Base-by-base conservation (phyloP, 495 filamentous ascomycete genomes). In the Trichoderma orchidacearum region DNA sequence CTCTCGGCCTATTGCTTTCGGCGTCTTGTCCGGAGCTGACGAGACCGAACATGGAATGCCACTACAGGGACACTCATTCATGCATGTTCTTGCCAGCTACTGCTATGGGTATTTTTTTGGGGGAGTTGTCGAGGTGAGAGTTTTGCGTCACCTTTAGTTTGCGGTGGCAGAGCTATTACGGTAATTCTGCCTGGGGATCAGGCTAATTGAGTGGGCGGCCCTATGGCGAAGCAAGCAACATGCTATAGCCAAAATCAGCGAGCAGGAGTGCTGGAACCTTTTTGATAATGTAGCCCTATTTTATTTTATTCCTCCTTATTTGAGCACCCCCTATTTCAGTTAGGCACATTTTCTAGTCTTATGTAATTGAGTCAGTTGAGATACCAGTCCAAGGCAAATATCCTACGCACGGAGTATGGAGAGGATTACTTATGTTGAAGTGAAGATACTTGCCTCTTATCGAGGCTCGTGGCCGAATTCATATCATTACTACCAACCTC, bases 61-160 rank as follows among this genome's bases (percentile, higher is more conserved):
- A 18, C 36, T 18, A 2, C 36, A 1, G 17, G 9, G 36, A 18
- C 36, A 9, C 36, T 45, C 23, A 23, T 59, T 57, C 48, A 62
- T 60, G 62, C 58, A 60, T 63, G 57, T 59, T 50, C 56, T 30
- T 35, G 21, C n/a, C 35, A 53, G 53, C 50, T 56, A 27, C 54
- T 48, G 23, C 41, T 25, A 48, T 23, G 41, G 41, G 41, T 25
- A 17, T 48, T 5, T 48, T 53, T 51, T 30, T 32, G 30, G 28
- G 31, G 8, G 51, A 53, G 51, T 53, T 30, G 51, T 53, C 28
- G 51, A 53, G 51, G 28, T 12, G 51, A 32, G 27, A 28, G 51
- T 53, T 53, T 53, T 31, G 7, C 27, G 41, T 28, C 41, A 9
- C 21, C 13, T 25, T 45, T 48, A 18, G 21, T 18, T 48, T 28